Evolutionary conservation across 2,329 filamentous ascomycete genomes (phyloP), one percentile per base, ranked within the genome.

Genomic region (Penicillium griseofulvum): DNA sequence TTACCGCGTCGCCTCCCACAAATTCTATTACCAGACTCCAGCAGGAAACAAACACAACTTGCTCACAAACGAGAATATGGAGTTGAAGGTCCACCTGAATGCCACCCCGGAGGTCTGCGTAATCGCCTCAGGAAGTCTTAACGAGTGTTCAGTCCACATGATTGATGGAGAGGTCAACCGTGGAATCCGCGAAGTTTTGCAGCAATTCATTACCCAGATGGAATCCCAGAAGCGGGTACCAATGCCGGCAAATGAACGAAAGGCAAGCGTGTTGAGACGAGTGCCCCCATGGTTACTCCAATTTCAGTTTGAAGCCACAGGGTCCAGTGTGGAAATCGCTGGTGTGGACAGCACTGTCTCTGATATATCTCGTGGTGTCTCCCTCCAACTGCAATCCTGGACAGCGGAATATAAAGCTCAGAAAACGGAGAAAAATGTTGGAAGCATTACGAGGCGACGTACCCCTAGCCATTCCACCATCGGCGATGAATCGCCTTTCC

Each of bases 21-120:
- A 91, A 61, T 81, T 99, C 1, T 99, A 97, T 72, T 99, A 99
- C 69, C 95, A 97, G 68, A 96, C 91, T 0, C 87, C 88, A 22
- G 84, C 86, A 10, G 89, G 91, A 5, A 85, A 86, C 56, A 87
- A 91, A 49, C 93, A 96, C 67, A 91, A 96, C 66, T 80, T 99
- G 6, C 82, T 97, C 3, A 86, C 91, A 34, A 95, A 89, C 0
- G 93, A 99, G 67, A 89, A 87, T 1, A 83, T 97, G 55, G 94
- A 99, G 66, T 73, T 97, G 54, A 96, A 93, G 67, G 77, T 90
- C 0, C 88, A 96, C 66, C 77, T 97, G 12, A 93, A 85, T 60
- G 93, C 93, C 5, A 86, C 89, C 4, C 92, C 92, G 0, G 88
- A 97, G 61, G 84, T 97, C 8, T 87, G 88, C 44, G 91, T 97